phyloP scores from a whole-genome alignment of 305 asterid genomes.

The Fraxinus ornus region DNA sequence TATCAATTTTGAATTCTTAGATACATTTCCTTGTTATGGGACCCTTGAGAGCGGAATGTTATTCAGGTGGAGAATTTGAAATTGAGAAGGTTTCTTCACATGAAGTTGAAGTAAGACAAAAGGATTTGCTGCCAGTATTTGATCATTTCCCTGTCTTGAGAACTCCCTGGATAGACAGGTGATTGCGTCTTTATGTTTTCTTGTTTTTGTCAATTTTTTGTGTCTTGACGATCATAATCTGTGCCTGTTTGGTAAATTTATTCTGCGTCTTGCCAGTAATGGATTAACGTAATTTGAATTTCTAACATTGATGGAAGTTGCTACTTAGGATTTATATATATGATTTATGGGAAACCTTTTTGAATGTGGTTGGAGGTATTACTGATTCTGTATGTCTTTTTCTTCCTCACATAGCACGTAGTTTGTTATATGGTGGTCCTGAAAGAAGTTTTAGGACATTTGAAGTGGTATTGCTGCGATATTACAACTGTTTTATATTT shows the following conservation, averaged over 20 bases:
- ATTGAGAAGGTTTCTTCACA: conserved; percentile 65
- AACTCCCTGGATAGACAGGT: conserved; percentile 49
- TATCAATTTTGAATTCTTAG: conserved; percentile 38
- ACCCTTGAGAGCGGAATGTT: conserved; percentile 41
- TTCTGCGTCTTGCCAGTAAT: too few relatives aligned
- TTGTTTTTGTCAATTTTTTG: not conserved
- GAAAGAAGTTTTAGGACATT: not conserved
- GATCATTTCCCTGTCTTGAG: conserved; percentile 68
- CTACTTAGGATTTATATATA: not conserved
- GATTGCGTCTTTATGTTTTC: conserved; percentile 8
- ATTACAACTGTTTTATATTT: conserved; percentile 15
- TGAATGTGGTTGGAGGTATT: not conserved
- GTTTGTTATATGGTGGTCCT: not conserved
- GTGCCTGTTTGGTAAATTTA: conserved; percentile 5
- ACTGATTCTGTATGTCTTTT: not conserved
- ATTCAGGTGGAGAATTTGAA: conserved; percentile 64
- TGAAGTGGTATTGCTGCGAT: not conserved
- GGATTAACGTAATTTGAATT: too few relatives aligned
- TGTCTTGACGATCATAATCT: not conserved
- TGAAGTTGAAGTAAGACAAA: conserved; percentile 76
- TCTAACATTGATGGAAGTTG: not conserved
- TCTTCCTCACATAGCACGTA: not conserved
- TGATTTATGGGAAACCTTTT: conserved; percentile 14
- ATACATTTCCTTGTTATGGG: conserved; percentile 74
- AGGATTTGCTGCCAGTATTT: conserved; percentile 77